Conservation (phyloP, 192 early-diverging fungal genomes). For the Funneliformis geosporum region DNA sequence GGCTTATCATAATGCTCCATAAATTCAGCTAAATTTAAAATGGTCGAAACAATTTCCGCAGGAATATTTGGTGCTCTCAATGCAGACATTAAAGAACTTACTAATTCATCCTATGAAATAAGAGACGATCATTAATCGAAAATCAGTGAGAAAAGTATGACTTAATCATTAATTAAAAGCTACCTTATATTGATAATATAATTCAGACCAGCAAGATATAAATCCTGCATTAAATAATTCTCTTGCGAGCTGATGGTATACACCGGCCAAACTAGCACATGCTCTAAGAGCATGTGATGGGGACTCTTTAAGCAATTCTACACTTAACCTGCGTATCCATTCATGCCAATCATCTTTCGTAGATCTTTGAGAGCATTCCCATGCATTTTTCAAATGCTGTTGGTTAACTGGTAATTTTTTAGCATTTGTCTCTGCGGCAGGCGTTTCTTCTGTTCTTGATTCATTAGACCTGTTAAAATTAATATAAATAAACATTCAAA, state of each 20-base stretch:
- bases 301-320: conserved; percentile 95
- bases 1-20: conserved; percentile 99
- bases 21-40: conserved; percentile 94
- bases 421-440: conserved; percentile 56
- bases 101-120: conserved; percentile 70
- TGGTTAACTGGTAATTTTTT: conserved; percentile 88
- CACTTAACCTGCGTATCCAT: conserved; percentile 89
- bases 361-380: conserved; percentile 85
- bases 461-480: conserved; percentile 32
- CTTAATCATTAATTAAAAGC: neutral
- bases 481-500: neutral
- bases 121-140: neutral
- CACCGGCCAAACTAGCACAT: conserved; percentile 79
- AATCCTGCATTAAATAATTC: conserved; percentile 97
- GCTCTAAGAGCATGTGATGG: conserved; percentile 93
- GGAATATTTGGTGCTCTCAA: conserved; percentile 80
- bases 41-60: conserved; percentile 87
- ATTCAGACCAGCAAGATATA: conserved; percentile 94
- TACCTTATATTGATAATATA: conserved; percentile 82
- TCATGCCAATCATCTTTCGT: conserved; percentile 94
- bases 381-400: conserved; percentile 77
- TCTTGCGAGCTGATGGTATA: conserved; percentile 75
- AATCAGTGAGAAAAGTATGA: neutral
- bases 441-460: conserved; percentile 49
- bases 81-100: conserved; percentile 77